phyloP scores from a whole-genome alignment of 139 green algal species.

The Chlamydomonas applanata region DNA sequence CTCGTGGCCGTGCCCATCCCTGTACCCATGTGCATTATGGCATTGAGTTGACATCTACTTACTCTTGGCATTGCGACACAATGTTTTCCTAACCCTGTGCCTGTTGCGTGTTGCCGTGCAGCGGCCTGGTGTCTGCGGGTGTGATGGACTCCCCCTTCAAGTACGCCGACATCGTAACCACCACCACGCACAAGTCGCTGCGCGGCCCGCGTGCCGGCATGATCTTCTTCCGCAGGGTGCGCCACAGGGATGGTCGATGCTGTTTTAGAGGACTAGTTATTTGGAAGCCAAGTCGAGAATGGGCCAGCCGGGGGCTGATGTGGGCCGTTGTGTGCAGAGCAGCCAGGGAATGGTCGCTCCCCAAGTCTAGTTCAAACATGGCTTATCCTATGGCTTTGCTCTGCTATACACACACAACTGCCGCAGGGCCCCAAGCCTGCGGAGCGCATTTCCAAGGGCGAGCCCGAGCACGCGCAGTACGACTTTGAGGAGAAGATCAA shows the following conservation, averaged over 20 bases:
- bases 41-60: too few species aligned
- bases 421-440: slow-evolving; percentile 67
- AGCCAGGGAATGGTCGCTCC: too few species aligned
- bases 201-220: slow-evolving; percentile 87
- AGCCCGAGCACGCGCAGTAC: slow-evolving; percentile 58
- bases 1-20: too few species aligned
- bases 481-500: slow-evolving; percentile 96
- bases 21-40: too few species aligned
- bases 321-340: neutral
- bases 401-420: too few species aligned
- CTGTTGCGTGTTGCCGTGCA: slow-evolving; percentile 4
- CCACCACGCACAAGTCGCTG: slow-evolving; percentile 98
- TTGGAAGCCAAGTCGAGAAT: too few species aligned
- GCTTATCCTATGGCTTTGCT: neutral
- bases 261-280: too few species aligned
- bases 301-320: neutral
- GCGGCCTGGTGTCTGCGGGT: slow-evolving; percentile 79
- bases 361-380: too few species aligned
- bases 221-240: slow-evolving; percentile 96
- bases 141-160: slow-evolving; percentile 88
- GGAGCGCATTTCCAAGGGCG: slow-evolving; percentile 59
- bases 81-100: neutral
- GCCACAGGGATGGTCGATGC: too few species aligned
- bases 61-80: too few species aligned
- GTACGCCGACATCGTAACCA: slow-evolving; percentile 95